Evolutionary conservation across 2,329 filamentous ascomycete species (phyloP).

Genomic region (Fusarium bactridioides): DNA sequence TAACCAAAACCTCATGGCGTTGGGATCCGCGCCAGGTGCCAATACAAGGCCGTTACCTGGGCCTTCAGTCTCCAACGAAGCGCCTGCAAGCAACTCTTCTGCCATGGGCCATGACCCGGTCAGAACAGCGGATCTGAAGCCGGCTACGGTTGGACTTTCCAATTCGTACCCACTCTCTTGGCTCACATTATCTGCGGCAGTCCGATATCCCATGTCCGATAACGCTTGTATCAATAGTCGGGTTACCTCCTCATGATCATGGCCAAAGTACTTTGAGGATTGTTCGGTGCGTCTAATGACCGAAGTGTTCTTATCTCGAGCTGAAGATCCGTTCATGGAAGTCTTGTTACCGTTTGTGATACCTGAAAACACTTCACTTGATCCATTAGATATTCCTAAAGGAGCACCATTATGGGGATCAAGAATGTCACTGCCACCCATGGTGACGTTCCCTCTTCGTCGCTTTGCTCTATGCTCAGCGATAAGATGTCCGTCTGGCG

Average conservation of each 20-base stretch:
- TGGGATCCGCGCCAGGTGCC: slow-evolving; percentile 75
- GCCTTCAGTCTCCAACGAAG: slow-evolving; percentile 47
- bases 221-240: slow-evolving; percentile 91
- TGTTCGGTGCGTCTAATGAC: slow-evolving; percentile 15
- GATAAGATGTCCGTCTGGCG: slow-evolving; percentile 25
- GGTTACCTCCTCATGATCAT: slow-evolving; percentile 92
- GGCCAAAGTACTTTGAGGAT: slow-evolving; percentile 72
- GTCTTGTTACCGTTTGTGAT: slow-evolving; percentile 59
- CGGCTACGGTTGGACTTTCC: slow-evolving; percentile 85
- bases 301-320: slow-evolving; percentile 37
- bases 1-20: slow-evolving; percentile 86
- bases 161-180: slow-evolving; percentile 87
- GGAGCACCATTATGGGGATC: slow-evolving; percentile 65
- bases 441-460: slow-evolving; percentile 71
- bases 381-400: slow-evolving; percentile 50
- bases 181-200: slow-evolving; percentile 77
- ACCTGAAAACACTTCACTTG: slow-evolving; percentile 46
- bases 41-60: slow-evolving; percentile 72
- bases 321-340: slow-evolving; percentile 64
- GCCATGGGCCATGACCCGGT: slow-evolving; percentile 84
- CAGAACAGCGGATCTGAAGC: slow-evolving; percentile 82
- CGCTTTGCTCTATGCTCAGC: slow-evolving; percentile 48
- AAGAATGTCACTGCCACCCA: slow-evolving; percentile 62
- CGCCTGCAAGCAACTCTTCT: slow-evolving; percentile 78
- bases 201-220: slow-evolving; percentile 84